Base-by-base conservation (phyloP, 495 filamentous ascomycete genomes). In the Platismatia glauca region DNA sequence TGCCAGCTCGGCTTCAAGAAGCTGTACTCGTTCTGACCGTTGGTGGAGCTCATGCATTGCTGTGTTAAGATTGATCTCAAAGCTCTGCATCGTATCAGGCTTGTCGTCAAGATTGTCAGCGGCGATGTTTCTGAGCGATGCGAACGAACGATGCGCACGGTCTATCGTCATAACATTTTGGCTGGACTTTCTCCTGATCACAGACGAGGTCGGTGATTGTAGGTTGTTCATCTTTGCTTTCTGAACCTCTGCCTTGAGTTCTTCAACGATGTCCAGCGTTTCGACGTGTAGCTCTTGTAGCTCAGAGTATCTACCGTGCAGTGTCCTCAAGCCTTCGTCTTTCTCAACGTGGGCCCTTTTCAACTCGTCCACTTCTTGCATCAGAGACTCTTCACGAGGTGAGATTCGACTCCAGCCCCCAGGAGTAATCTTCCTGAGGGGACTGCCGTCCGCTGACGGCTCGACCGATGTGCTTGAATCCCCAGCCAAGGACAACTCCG, bases 401-500 rank as follows among this genome's bases (percentile, higher is more conserved):
- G 70, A 66, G 20, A 48, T 66, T 69, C 66, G 22, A 43, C 50
- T 50, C 69, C 43, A 70, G 58, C 68, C 70, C 64, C 61, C 62
- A 62, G 66, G 62, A 53, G 64, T 69, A 58, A 63, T 66, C 57
- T 39, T 75, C 72, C 70, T 73, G 31, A 72, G 66, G 61, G 71
- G 62, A 71, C 73, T 39, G 75, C 75, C 83, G 59, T 76, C 75
- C 73, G 86, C 81, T 68, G 84, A 85, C 33, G 78, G 78, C 68
- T 86, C 81, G 69, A 78, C 77, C 68, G 84, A 84, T 71, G 81
- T 79, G 67, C 83, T 85, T 71, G 89, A 91, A 72, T 87, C 90
- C 84, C 87, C 89, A 84, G 80, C 90, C 78, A 87, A 97, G 77
- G 90, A 96, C 74, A 96, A 85, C 75, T 97, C 92, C 84, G 91